These are phyloP conservation scores for Pseudevernia furfuracea DNA, from an alignment of 495 filamentous ascomycete genomes.

Conservation along the genomic window DNA sequence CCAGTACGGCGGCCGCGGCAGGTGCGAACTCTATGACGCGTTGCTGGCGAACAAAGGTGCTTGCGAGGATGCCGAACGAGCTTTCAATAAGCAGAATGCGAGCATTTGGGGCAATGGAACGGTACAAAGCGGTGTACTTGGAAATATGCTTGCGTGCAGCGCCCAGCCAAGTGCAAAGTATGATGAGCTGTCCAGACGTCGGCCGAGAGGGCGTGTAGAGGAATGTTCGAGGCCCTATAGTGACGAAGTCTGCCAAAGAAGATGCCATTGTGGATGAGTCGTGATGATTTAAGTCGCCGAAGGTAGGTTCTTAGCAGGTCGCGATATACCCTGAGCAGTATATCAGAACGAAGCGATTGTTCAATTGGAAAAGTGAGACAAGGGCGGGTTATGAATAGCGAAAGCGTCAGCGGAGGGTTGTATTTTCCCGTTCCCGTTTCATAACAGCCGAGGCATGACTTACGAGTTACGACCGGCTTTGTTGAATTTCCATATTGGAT, in stretches of 20 bases:
- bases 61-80: neutral
- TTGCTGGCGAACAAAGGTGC: neutral
- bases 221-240: neutral
- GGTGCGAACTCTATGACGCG: neutral
- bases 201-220: neutral
- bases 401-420: neutral
- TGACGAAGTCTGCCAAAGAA: neutral
- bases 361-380: neutral
- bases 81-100: conserved; percentile 4
- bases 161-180: conserved; percentile 31
- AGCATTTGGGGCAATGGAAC: neutral
- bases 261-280: neutral
- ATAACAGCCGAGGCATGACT: neutral
- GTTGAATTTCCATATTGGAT: neutral
- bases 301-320: no score
- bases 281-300: neutral
- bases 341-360: neutral
- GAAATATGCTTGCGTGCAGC: conserved; percentile 30
- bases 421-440: neutral
- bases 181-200: conserved; percentile 19
- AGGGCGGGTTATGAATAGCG: neutral
- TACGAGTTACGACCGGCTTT: neutral
- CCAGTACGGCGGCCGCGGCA: conserved; percentile 2
- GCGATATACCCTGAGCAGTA: neutral
- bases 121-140: conserved; percentile 28